These are phyloP conservation scores for Chlamydomonas sp. DNA, from an alignment of 139 green algal genomes.

Conservation along the genomic window DNA sequence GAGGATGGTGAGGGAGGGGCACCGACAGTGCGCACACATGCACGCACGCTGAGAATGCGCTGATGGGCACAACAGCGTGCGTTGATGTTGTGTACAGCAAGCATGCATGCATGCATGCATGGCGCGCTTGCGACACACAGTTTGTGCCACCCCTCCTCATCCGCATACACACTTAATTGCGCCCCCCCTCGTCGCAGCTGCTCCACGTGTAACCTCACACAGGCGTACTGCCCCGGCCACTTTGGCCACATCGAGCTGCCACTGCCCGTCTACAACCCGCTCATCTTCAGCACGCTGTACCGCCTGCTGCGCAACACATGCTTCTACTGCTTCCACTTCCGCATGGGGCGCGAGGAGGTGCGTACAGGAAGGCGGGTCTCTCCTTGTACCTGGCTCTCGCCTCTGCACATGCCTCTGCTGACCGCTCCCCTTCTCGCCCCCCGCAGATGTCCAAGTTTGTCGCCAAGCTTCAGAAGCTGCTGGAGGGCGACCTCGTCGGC, in stretches of 20 bases:
- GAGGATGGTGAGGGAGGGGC: constrained; percentile 44
- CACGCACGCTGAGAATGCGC: no score
- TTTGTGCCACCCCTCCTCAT: no score
- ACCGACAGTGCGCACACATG: no score
- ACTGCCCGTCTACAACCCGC: constrained; percentile 94
- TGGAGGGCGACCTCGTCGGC: constrained; percentile 7
- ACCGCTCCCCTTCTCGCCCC: no score
- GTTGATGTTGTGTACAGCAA: no score
- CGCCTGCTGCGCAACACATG: constrained; percentile 81
- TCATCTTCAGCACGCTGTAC: constrained; percentile 86
- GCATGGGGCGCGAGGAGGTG: constrained; percentile 61
- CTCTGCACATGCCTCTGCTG: background rate
- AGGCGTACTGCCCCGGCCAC: constrained; percentile 82
- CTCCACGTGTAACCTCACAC: constrained; percentile 71
- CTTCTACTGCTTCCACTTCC: constrained; percentile 85
- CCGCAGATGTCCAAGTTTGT: constrained; percentile 19
- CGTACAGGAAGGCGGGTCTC: background rate
- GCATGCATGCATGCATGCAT: no score
- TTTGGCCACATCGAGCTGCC: constrained; percentile 96
- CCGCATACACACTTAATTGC: no score
- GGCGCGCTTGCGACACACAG: no score
- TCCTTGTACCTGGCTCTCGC: background rate
- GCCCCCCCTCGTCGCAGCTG: constrained; percentile 62
- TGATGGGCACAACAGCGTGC: no score
- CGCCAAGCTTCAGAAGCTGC: constrained; percentile 1